Evolutionary conservation across 805 yeast genomes (phyloP).

Genomic region (Kluyveromyces dobzhanskii): DNA sequence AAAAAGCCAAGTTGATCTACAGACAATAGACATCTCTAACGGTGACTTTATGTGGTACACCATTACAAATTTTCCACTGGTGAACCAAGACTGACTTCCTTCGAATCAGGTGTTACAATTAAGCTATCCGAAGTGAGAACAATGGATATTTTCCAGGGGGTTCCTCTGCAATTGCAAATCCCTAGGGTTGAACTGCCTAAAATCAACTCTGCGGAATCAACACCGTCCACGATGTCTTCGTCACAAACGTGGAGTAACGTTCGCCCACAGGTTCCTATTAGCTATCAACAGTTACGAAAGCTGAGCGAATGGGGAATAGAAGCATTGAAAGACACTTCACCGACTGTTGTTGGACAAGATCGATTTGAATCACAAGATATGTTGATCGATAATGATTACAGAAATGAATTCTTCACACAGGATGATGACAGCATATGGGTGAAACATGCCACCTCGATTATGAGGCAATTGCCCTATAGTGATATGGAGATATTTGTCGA

Average conservation of each 20-base stretch:
- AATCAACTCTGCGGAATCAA: background rate
- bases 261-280: background rate
- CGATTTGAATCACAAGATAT: conserved; percentile 6
- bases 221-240: conserved; percentile 1
- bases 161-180: background rate
- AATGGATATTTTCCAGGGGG: conserved; percentile 2
- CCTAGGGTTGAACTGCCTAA: background rate
- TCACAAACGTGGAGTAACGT: conserved; percentile 1
- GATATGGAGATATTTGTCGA: conserved; percentile 33
- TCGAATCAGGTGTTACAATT: too few species aligned
- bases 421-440: conserved; percentile 3
- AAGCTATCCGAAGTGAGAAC: background rate
- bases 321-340: conserved; percentile 20
- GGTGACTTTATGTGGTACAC: too few species aligned
- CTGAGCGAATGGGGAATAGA: conserved; percentile 10
- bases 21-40: too few species aligned
- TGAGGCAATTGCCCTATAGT: conserved; percentile 9
- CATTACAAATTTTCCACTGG: too few species aligned
- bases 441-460: conserved; percentile 8
- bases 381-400: background rate
- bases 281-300: conserved; percentile 2
- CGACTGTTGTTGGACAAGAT: conserved; percentile 18
- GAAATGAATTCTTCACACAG: background rate
- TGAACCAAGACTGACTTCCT: too few species aligned
- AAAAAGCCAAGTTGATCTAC: too few species aligned